Evolutionary conservation across 2,329 filamentous ascomycete species (phyloP).

Genomic region (Cyphellophora attinorum): DNA sequence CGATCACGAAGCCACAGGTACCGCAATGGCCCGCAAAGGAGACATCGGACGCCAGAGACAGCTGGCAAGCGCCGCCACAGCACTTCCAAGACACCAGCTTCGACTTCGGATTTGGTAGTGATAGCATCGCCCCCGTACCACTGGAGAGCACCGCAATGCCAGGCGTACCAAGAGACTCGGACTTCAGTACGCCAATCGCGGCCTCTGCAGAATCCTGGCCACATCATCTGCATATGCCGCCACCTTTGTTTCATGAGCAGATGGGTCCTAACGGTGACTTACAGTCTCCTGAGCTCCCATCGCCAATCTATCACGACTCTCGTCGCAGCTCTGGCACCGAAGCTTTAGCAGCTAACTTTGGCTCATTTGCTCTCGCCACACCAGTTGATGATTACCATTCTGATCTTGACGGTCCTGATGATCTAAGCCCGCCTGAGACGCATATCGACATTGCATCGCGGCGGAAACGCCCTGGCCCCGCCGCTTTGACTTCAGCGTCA

Average conservation of each 20-base stretch:
- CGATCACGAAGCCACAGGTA: background rate
- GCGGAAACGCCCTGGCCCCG: constrained; percentile 35
- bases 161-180: background rate
- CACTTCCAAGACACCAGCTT: constrained; percentile 14
- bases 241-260: background rate
- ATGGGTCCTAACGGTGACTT: constrained; percentile 1
- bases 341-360: constrained; percentile 15
- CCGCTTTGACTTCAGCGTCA: constrained; percentile 33
- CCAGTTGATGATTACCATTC: background rate
- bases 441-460: constrained; percentile 36
- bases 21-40: background rate
- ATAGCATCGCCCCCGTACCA: background rate
- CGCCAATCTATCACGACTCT: constrained; percentile 15
- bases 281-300: constrained; percentile 13
- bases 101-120: constrained; percentile 16
- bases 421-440: constrained; percentile 15
- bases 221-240: background rate
- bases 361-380: constrained; percentile 13
- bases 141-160: background rate
- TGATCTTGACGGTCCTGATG: background rate
- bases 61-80: background rate
- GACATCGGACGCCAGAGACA: background rate
- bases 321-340: constrained; percentile 16
- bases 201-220: constrained; percentile 1
- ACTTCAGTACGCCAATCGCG: background rate